Percentiles rank a stretch among this genome's conserved stretches.
Conservation (phyloP, 2,329 filamentous ascomycete species). For the Fusarium azukiicola region DNA sequence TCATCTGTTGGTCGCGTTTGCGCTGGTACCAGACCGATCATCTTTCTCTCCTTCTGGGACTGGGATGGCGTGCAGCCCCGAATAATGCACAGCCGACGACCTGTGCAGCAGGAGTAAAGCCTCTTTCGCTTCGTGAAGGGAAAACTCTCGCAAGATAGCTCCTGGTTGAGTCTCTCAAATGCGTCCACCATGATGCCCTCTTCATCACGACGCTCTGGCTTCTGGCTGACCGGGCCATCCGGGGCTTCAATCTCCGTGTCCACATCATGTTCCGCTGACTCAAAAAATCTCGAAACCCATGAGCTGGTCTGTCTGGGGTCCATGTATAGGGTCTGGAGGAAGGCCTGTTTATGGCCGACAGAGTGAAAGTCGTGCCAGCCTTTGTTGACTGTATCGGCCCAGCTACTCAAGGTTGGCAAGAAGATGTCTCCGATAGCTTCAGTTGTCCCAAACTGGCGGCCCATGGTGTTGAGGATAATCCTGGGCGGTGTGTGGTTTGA, state of each 20-base stretch:
- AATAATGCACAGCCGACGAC: background rate
- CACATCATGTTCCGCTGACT: too few relatives aligned
- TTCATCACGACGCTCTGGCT: background rate
- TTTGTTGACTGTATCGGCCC: background rate
- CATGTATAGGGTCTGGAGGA: background rate
- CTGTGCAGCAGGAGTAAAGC: background rate
- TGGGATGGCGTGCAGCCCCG: background rate
- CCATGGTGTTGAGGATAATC: background rate
- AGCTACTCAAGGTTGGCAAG: background rate
- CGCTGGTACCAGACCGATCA: background rate
- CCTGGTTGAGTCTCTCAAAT: background rate
- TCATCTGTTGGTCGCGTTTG: background rate
- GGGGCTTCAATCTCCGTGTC: background rate
- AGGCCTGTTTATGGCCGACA: background rate
- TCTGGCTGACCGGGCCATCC: background rate
- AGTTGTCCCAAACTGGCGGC: background rate
- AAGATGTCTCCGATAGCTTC: background rate
- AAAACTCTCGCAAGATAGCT: rapidly evolving
- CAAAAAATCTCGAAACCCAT: background rate
- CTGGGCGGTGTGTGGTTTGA: background rate
- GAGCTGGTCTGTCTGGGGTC: background rate
- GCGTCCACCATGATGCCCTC: background rate
- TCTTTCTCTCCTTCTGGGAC: too few relatives aligned
- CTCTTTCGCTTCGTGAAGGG: background rate
- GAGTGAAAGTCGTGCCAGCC: background rate